Evolutionary conservation across 1,284 basidiomycete genomes (phyloP).

Genomic region (Ganoderma sinense): DNA sequence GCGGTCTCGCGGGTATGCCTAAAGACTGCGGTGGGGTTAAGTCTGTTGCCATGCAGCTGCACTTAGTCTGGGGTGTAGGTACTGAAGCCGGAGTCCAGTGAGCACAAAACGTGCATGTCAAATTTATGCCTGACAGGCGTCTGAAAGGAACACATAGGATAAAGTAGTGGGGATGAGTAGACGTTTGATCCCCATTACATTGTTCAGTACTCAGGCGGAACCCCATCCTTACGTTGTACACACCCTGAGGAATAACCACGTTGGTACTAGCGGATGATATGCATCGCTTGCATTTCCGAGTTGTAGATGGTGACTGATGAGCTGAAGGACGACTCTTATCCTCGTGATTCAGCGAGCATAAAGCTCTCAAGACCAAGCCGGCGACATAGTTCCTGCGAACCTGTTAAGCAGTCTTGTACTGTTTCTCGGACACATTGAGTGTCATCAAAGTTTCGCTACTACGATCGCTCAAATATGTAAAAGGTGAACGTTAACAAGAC

Average conservation of each 20-base stretch:
- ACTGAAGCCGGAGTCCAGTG: neutral
- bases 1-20: neutral
- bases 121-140: neutral
- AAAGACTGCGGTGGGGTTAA: conserved; percentile 1
- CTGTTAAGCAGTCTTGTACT: neutral
- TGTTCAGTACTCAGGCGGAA: neutral
- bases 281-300: neutral
- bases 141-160: neutral
- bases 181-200: neutral
- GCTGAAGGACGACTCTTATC: neutral
- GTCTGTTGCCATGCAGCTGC: neutral
- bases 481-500: too few species aligned
- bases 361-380: neutral
- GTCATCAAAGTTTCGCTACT: neutral
- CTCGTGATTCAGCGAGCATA: neutral
- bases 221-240: neutral
- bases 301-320: too few species aligned
- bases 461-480: too few species aligned
- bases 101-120: neutral
- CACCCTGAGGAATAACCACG: neutral
- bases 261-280: neutral
- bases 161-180: neutral
- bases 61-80: neutral
- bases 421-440: neutral
- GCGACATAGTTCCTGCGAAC: neutral